Conservation (phyloP, 2,329 filamentous ascomycete genomes). For the Cryphonectria radicalis region DNA sequence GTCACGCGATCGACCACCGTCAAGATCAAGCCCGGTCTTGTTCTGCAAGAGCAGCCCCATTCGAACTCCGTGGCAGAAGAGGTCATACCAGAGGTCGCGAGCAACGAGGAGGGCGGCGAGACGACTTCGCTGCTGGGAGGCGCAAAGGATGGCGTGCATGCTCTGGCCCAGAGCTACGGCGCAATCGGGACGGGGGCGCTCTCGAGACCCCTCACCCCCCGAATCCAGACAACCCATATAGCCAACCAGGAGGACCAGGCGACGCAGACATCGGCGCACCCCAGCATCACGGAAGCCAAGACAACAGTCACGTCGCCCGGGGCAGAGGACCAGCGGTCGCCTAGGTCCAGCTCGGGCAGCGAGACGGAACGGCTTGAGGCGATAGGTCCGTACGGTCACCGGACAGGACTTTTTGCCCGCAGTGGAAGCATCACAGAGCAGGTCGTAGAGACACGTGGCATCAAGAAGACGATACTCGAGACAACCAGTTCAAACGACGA, state of each 20-base stretch:
- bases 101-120: constrained; percentile 39
- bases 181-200: constrained; percentile 40
- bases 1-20: constrained; percentile 65
- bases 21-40: constrained; percentile 63
- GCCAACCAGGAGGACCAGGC: constrained; percentile 33
- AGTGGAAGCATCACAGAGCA: constrained; percentile 82
- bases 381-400: constrained; percentile 24
- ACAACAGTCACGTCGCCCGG: constrained; percentile 19
- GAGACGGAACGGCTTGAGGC: constrained; percentile 25
- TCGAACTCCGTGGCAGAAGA: constrained; percentile 34
- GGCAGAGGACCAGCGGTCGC: constrained; percentile 18
- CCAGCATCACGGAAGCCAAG: constrained; percentile 23
- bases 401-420: constrained; percentile 51
- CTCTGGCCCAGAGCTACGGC: constrained; percentile 60
- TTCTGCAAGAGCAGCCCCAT: constrained; percentile 30
- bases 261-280: constrained; percentile 32
- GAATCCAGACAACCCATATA: constrained; percentile 34
- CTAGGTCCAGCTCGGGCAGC: constrained; percentile 28
- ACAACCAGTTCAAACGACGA: constrained; percentile 43
- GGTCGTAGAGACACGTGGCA: constrained; percentile 72
- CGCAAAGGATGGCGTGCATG: constrained; percentile 69
- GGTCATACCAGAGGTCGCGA: constrained; percentile 22
- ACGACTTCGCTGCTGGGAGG: constrained; percentile 51
- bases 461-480: constrained; percentile 73
- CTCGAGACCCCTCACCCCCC: constrained; percentile 32